phyloP scores from a whole-genome alignment of 805 yeast species.

The Myxozyma mucilagina region DNA sequence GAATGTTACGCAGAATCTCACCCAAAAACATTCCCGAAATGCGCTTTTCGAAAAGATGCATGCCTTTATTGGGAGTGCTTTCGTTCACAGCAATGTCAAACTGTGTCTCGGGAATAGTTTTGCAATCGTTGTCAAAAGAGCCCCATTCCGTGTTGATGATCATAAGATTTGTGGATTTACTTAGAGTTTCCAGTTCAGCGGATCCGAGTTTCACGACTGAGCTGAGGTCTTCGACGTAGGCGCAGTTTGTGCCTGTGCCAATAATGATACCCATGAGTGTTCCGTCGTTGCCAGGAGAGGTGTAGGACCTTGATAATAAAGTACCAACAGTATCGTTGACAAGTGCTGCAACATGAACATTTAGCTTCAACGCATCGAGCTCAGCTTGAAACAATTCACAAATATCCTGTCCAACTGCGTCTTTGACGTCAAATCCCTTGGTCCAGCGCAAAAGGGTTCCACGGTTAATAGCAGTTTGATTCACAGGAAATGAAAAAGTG shows the following conservation, averaged over 20 bases:
- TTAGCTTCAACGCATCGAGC: slow-evolving; percentile 57
- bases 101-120: slow-evolving; percentile 71
- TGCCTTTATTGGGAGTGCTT: slow-evolving; percentile 76
- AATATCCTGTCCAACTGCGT: slow-evolving; percentile 82
- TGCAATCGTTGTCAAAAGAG: slow-evolving; percentile 83
- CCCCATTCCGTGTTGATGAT: slow-evolving; percentile 83
- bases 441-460: slow-evolving; percentile 95
- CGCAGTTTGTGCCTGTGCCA: slow-evolving; percentile 98
- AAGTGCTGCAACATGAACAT: slow-evolving; percentile 71
- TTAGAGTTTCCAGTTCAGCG: slow-evolving; percentile 33
- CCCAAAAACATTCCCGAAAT: slow-evolving; percentile 50
- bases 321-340: slow-evolving; percentile 98
- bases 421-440: slow-evolving; percentile 86
- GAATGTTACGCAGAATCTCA: slow-evolving; percentile 73
- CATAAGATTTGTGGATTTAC: slow-evolving; percentile 15
- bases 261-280: slow-evolving; percentile 88
- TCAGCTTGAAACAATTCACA: slow-evolving; percentile 70
- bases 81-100: slow-evolving; percentile 74
- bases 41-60: slow-evolving; percentile 63
- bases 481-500: slow-evolving; percentile 91
- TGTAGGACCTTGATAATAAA: slow-evolving; percentile 80
- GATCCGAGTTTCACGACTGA: slow-evolving; percentile 73
- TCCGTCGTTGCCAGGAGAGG: slow-evolving; percentile 56
- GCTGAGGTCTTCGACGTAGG: slow-evolving; percentile 76
- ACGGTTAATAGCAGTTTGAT: slow-evolving; percentile 73